phyloP scores from a whole-genome alignment of 345 rosid genomes.

The Microthlaspi erraticum region DNA sequence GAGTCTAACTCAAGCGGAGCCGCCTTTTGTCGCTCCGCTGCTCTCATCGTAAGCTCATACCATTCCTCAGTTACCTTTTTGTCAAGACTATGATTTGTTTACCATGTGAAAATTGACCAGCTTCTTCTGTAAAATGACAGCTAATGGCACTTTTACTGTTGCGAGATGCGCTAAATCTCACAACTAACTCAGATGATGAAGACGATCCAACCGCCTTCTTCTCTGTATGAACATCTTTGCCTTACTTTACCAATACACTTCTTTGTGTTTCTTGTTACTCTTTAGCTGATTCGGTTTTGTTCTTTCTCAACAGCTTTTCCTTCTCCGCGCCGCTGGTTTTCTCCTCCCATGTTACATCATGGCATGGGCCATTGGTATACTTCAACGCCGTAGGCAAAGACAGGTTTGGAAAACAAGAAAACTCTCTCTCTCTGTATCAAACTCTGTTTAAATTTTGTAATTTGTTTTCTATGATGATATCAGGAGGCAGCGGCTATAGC shows the following conservation, averaged over 20 bases:
- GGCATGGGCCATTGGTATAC: constrained; percentile 97
- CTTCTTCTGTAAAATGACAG: constrained; percentile 46
- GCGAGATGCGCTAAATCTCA: constrained; percentile 84
- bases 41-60: constrained; percentile 70
- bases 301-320: constrained; percentile 67
- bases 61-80: background rate
- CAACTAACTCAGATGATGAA: constrained; percentile 74
- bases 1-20: constrained; percentile 92
- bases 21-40: constrained; percentile 97
- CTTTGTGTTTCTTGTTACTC: constrained; percentile 18
- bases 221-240: constrained; percentile 62
- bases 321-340: constrained; percentile 92
- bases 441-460: background rate
- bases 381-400: constrained; percentile 94
- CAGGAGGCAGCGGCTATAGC: constrained; percentile 96
- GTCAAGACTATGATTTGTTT: background rate
- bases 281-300: background rate
- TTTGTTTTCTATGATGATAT: constrained; percentile 21
- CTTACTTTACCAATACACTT: constrained; percentile 18
- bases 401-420: constrained; percentile 55
- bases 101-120: too few species aligned
- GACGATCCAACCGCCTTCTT: constrained; percentile 86
- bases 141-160: constrained; percentile 92
- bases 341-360: constrained; percentile 97
- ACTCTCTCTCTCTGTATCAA: background rate